These are phyloP conservation scores for Pecoramyces ruminantium DNA, from an alignment of 192 early-diverging fungal species.

Conservation along the genomic window DNA sequence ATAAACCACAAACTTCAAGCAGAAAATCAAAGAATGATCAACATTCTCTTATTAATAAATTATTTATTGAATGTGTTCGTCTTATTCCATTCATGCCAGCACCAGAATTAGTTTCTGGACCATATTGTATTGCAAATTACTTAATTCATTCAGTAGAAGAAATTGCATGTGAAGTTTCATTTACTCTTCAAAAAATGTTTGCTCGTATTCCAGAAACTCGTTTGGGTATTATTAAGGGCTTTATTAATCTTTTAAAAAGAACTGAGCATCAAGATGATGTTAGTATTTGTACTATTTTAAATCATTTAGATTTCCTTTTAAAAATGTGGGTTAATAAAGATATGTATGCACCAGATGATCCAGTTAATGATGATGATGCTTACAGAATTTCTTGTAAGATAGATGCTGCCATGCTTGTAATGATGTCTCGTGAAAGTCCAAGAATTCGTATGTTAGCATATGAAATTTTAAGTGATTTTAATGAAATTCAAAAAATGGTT, in stretches of 20 bases:
- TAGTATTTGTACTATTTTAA: constrained; percentile 17
- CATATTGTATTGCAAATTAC: constrained; percentile 22
- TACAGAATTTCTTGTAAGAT: constrained; percentile 26
- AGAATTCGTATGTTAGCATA: constrained; percentile 18
- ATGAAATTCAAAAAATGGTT: constrained; percentile 6
- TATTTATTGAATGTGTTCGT: constrained; percentile 21
- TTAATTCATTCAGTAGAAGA: constrained; percentile 16
- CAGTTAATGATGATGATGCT: constrained; percentile 12
- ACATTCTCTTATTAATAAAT: constrained; percentile 2
- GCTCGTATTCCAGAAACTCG: constrained; percentile 14
- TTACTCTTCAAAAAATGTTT: constrained; percentile 14
- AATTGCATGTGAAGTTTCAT: constrained; percentile 13
- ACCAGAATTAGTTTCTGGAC: constrained; percentile 19
- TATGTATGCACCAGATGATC: neutral
- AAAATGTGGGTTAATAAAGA: constrained; percentile 15
- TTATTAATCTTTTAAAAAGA: constrained; percentile 22
- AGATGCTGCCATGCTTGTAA: constrained; percentile 18
- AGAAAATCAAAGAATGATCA: neutral
- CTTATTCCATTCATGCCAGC: constrained; percentile 19
- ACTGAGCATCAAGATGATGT: constrained; percentile 21
- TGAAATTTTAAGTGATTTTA: constrained; percentile 18
- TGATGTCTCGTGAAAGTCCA: constrained; percentile 20
- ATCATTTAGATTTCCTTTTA: constrained; percentile 11
- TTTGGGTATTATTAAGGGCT: constrained; percentile 23
- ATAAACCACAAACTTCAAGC: neutral